Conservation (phyloP, 345 rosid species). For the Bruguiera sexangula region DNA sequence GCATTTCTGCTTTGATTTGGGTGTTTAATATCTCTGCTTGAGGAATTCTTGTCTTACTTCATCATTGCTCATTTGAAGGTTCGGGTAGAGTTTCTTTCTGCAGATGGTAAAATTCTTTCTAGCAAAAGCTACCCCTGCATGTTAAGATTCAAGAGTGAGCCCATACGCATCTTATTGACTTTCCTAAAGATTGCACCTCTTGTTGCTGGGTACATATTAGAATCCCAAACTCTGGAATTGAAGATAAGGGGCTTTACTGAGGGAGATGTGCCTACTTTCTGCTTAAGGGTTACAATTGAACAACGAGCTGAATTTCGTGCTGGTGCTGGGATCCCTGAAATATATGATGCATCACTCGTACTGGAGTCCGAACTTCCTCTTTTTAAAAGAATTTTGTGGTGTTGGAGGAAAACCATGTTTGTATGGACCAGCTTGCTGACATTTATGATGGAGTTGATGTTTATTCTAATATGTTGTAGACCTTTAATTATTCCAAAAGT, state of each 20-base stretch:
- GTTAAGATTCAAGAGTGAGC: constrained; percentile 72
- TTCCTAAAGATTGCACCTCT: constrained; percentile 68
- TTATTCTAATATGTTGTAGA: constrained; percentile 50
- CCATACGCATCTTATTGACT: constrained; percentile 55
- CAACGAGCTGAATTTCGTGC: constrained; percentile 64
- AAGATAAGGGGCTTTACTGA: constrained; percentile 60
- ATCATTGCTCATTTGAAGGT: constrained; percentile 48
- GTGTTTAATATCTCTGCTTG: not conserved
- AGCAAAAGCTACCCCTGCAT: constrained; percentile 70
- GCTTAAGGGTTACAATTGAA: constrained; percentile 51
- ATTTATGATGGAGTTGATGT: constrained; percentile 43
- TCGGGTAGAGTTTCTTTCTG: constrained; percentile 64
- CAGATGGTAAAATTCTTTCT: constrained; percentile 50
- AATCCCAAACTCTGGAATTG: constrained; percentile 61
- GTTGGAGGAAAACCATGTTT: constrained; percentile 66
- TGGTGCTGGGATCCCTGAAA: constrained; percentile 78
- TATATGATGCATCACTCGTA: constrained; percentile 57
- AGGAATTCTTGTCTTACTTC: constrained; percentile 7
- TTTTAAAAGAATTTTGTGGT: constrained; percentile 61
- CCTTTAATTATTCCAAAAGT: constrained; percentile 54
- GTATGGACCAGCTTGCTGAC: constrained; percentile 50
- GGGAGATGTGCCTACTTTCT: constrained; percentile 60
- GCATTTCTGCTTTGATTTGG: not conserved
- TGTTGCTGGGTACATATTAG: constrained; percentile 66
- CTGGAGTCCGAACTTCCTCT: constrained; percentile 60